Base-by-base conservation (phyloP, 805 yeast species). In the Schwanniomyces vanrijiae region DNA sequence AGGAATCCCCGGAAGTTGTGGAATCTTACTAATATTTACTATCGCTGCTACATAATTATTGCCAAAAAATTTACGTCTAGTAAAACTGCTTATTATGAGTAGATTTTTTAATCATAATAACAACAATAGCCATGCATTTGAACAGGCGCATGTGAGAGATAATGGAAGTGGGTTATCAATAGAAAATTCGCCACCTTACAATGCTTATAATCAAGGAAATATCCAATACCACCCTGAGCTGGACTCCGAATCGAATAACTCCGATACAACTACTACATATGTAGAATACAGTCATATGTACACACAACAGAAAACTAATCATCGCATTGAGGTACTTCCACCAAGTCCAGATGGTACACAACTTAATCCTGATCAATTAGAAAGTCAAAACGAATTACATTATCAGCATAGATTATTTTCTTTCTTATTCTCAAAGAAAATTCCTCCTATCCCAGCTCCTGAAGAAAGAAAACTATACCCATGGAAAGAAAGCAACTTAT, bases 401-500 rank as follows among this genome's bases (percentile, higher is more conserved):
- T 76, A 54, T 71, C 82, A 83, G 55, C 73, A 71, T 49, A 67
- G 88, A 49, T 41, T 76, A 40, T 76, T 84, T 48, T 70, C 83
- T 1, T 77, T 76, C 46, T 47, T 82, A 25, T 74, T 82, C 52
- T 58, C 78, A 20, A 78, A 71, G 37, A 64, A 70, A 22, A 73
- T 81, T 0, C 83, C 84, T 0, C 77, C 77, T 0, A 58, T 83
- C 2, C 82, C 84, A 1, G 28, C 55, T 5, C 74, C 70, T 5
- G 80, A 77, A 9, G 87, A 83, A 49, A 65, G 88, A 47, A 61
- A 56, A 19, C 56, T 62, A 1, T 82, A 71, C 51, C 86, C 85
- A 1, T 71, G 81, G 68, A 65, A 64, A 38, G 42, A 29, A 4
- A 50, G 60, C 10, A 79, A 76, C 50, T 44, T 60, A 1, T n/a